Base-by-base conservation (phyloP, 169 alveolate genomes). In the Plasmodium falciparum region DNA sequence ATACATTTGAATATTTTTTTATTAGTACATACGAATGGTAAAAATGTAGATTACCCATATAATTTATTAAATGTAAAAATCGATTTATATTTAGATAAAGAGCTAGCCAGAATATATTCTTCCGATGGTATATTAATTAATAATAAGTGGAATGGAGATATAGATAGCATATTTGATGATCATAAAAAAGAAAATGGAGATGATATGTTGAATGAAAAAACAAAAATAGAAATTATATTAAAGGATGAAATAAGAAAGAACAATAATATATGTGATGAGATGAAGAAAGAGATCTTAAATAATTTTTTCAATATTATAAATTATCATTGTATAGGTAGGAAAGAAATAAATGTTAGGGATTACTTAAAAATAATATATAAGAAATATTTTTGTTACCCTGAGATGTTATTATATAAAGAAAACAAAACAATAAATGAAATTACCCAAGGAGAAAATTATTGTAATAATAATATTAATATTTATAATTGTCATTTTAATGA, bases 1-100 rank as follows among this genome's bases (percentile, higher is more conserved):
- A n/a, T 80, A 20, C 50, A 47, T 49, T 63, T 80, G 33, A 65
- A 80, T 71, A 54, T 62, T 8, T 56, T 80, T 17, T 47, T 80
- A 13, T 9, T 80, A 9, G 22, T 67, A 22, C 52, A 61, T 43
- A 80, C 72, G 13, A 71, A 69, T 67, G 83, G 56, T 52, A 63
- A 56, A 67, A 54, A 63, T 33, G 62, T 80, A 15, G 70, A 66
- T 22, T 80, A 54, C 58, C 39, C 29, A 9, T 62, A 80, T 61
- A 80, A 80, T 47, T 54, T 80, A 62, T 56, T 54, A 54, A 67
- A 67, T 8, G 17, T 80, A 20, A 62, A 15, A 17, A 45, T 62
- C 11, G 9, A 80, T 2, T 58, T 80, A 20, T 45, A 67, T 26
- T n/a, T 67, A 4, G 45, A 69, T 15, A 66, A 45, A 1, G 6